Conservation (phyloP, 1,284 basidiomycete species). For the Pterulicium gracile region DNA sequence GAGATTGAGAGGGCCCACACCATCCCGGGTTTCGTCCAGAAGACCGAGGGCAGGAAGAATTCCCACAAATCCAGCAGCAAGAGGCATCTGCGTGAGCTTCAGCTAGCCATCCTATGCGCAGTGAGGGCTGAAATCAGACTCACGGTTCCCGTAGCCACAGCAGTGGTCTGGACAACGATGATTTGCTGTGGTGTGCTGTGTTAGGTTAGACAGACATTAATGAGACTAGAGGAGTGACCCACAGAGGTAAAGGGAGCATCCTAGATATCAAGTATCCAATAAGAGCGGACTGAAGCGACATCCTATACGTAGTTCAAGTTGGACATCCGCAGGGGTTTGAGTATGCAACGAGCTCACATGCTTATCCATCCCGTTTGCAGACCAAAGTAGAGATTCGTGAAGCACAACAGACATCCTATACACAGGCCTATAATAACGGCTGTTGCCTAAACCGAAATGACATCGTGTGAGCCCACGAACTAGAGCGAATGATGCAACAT, state of each 20-base stretch:
- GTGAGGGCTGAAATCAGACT: too few species aligned
- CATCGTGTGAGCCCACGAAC: not conserved
- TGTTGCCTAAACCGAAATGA: slow-evolving; percentile 18
- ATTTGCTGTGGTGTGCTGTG: slow-evolving; percentile 62
- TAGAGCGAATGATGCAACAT: not conserved
- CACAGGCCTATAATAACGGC: slow-evolving; percentile 48
- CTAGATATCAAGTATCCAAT: slow-evolving; percentile 85
- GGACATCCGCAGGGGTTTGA: too few species aligned
- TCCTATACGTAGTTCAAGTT: too few species aligned
- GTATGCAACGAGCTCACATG: too few species aligned
- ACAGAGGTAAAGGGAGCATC: slow-evolving; percentile 61
- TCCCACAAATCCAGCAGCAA: slow-evolving; percentile 91
- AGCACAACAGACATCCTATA: slow-evolving; percentile 66
- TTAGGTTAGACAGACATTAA: not conserved
- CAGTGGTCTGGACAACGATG: slow-evolving; percentile 90
- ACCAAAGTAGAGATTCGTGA: slow-evolving; percentile 71
- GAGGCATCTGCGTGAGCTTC: slow-evolving; percentile 48
- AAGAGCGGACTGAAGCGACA: slow-evolving; percentile 89
- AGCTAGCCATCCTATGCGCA: too few species aligned
- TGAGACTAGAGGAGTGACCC: slow-evolving; percentile 19
- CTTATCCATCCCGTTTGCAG: slow-evolving; percentile 72
- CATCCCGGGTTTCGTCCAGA: slow-evolving; percentile 67
- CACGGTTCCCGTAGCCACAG: slow-evolving; percentile 76
- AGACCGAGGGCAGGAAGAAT: slow-evolving; percentile 86
- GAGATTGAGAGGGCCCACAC: slow-evolving; percentile 64